phyloP scores from a whole-genome alignment of 257 asterid genomes.

The Solanum gracilifrons region DNA sequence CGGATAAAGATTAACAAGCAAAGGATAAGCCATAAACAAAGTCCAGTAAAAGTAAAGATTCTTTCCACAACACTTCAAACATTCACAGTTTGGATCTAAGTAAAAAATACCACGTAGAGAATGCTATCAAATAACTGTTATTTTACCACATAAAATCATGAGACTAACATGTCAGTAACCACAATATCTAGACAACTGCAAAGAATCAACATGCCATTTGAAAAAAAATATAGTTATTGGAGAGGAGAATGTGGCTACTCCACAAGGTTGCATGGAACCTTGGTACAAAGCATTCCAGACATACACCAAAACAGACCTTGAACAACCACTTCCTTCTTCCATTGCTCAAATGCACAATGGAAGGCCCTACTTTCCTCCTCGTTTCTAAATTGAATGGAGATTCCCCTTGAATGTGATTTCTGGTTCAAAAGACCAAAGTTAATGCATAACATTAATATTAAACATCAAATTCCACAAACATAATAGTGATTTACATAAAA shows the following conservation, averaged over 20 bases:
- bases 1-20: background rate
- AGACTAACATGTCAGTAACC: background rate
- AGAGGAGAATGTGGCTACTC: background rate
- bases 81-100: background rate
- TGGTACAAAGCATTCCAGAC: background rate
- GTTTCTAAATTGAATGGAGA: constrained; percentile 73
- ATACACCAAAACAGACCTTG: constrained; percentile 53
- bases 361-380: constrained; percentile 92
- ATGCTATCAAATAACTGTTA: background rate
- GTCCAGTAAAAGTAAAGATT: background rate
- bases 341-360: constrained; percentile 89
- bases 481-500: background rate
- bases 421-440: constrained; percentile 47
- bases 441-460: constrained; percentile 12
- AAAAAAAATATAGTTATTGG: background rate
- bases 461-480: constrained; percentile 11
- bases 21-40: background rate
- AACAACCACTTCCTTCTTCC: constrained; percentile 67
- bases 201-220: background rate
- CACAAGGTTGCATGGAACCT: background rate
- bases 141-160: background rate
- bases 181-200: background rate
- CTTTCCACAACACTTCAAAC: background rate
- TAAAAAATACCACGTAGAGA: background rate
- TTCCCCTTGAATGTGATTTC: constrained; percentile 82